Base-by-base conservation (phyloP, 805 yeast species). In the Pichia nanzhaoensis region DNA sequence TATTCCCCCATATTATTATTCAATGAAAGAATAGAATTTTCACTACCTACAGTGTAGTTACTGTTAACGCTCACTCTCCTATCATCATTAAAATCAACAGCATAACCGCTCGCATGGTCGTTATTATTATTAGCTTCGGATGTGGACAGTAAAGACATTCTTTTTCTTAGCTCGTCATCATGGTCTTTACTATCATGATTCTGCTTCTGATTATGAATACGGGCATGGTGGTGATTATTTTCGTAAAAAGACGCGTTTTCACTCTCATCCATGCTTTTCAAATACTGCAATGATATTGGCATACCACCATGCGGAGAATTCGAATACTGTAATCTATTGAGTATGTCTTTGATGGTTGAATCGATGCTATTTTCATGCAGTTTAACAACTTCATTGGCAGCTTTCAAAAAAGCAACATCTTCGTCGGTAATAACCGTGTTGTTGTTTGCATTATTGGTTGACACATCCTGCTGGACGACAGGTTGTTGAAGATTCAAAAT, bases 331-430 rank as follows among this genome's bases (percentile, higher is more conserved):
- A 79, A 65, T 43, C 86, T 59, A 52, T 71, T 69, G 42, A 80
- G 61, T n/a, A 80, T 65, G 54, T 77, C 82, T 50, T 74, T 63
- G 21, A 80, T 77, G 0, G 85, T 78, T 4, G 86, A 85, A 56
- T 80, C 86, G 6, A 80, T 74, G 20, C 73, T 63, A 42, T 64
- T 61, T 35, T 60, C 60, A 39, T 63, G 64, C 46, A 65, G 62
- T 49, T 70, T 69, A 2, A 75, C 70, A 3, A 82, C 84, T 54
- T 80, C 83, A 47, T 76, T 74, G 3, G 86, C 86, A 17, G 80
- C 68, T 38, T 74, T 65, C 33, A 80, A 64, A 54, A 80, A 80
- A 42, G 70, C 66, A 35, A 73, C 66, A 55, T 80, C 85, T 55
- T 77, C 83, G 33, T 64, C 63, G 8, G 70, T 64, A 17, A 61